Evolutionary conservation across 345 rosid genomes (phyloP).

Genomic region (Boechera retrofracta): DNA sequence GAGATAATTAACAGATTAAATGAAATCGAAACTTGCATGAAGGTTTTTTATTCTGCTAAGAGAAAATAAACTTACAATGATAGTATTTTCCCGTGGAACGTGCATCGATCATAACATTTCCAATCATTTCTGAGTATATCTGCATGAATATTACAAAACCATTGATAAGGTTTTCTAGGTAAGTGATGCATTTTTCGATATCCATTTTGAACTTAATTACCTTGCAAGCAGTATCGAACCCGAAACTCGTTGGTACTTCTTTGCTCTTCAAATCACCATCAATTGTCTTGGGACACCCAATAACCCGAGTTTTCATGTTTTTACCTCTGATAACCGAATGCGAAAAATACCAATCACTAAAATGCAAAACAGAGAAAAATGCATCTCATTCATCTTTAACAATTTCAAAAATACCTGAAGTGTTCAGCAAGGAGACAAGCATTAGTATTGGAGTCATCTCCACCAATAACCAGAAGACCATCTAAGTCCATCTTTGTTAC

Average conservation of each 20-base stretch:
- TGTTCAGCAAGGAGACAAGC: conserved; percentile 97
- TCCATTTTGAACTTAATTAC: conserved; percentile 42
- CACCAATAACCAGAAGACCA: conserved; percentile 93
- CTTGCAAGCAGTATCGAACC: conserved; percentile 99
- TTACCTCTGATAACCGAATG: conserved; percentile 56
- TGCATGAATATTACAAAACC: conserved; percentile 37
- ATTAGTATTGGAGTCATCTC: conserved; percentile 98
- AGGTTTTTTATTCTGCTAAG: background rate
- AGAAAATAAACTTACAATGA: conserved; percentile 66
- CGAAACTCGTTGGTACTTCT: conserved; percentile 96
- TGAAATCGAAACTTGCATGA: background rate
- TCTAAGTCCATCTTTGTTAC: conserved; percentile 78
- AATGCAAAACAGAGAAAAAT: background rate
- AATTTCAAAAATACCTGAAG: conserved; percentile 58
- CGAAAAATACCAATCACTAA: background rate
- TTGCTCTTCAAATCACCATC: conserved; percentile 97
- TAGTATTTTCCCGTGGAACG: conserved; percentile 97
- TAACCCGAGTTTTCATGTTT: conserved; percentile 78
- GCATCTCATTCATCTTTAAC: background rate
- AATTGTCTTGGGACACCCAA: conserved; percentile 97
- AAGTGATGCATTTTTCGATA: background rate
- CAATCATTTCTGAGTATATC: conserved; percentile 98
- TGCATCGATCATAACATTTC: conserved; percentile 98
- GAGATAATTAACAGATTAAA: conserved; percentile 39
- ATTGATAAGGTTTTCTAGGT: background rate